These are phyloP conservation scores for Colletotrichum endophyticum DNA, from an alignment of 2,329 filamentous ascomycete genomes.

Conservation along the genomic window DNA sequence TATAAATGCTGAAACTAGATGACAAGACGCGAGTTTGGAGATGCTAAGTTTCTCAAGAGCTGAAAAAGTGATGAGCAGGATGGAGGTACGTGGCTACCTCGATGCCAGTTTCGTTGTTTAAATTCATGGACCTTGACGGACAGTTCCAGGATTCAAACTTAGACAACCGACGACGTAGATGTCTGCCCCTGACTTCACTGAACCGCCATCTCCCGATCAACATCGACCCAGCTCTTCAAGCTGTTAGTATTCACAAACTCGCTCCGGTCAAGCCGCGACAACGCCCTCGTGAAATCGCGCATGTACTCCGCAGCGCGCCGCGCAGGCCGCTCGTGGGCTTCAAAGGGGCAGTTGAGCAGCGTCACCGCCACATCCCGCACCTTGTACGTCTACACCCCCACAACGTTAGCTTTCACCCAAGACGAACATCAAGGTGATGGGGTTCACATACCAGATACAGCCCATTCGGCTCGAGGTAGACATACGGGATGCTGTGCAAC, in stretches of 20 bases:
- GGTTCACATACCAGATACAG: conserved; percentile 31
- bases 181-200: neutral
- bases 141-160: accelerated
- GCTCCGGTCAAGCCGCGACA: conserved; percentile 33
- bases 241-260: conserved; percentile 35
- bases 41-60: accelerated
- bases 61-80: neutral
- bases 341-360: conserved; percentile 36
- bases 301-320: conserved; percentile 31
- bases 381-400: conserved; percentile 29
- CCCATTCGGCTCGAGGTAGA: conserved; percentile 37
- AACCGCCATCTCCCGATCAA: conserved; percentile 9
- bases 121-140: neutral
- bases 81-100: neutral
- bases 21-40: neutral
- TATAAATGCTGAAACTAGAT: neutral
- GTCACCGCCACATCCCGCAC: conserved; percentile 38
- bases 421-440: neutral
- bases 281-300: conserved; percentile 30
- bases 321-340: conserved; percentile 26
- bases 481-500: conserved; percentile 34
- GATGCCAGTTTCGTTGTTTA: no score
- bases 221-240: conserved; percentile 34
- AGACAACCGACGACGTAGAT: neutral
- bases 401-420: neutral